phyloP scores from a whole-genome alignment of 495 filamentous ascomycete species.

The Podospora anserina region DNA sequence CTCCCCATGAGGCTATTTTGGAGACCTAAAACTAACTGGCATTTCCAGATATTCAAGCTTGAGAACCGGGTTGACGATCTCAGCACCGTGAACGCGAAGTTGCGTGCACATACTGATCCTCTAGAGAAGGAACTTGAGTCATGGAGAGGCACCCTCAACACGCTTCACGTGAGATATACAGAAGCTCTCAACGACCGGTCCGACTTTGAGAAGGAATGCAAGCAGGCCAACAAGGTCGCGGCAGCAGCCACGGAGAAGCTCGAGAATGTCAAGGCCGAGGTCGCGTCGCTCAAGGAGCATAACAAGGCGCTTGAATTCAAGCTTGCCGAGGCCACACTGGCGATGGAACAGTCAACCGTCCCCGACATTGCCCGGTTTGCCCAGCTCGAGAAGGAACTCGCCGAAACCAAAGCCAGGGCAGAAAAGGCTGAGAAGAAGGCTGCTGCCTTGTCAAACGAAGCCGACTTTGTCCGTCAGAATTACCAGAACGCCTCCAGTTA shows the following conservation, averaged over 20 bases:
- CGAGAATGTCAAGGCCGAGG: slow-evolving; percentile 44
- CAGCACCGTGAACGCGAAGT: slow-evolving; percentile 21
- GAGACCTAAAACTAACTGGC: not conserved
- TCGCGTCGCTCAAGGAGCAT: slow-evolving; percentile 48
- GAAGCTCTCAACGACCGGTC: slow-evolving; percentile 40
- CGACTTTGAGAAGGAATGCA: slow-evolving; percentile 34
- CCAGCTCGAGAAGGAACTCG: slow-evolving; percentile 38
- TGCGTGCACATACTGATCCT: slow-evolving; percentile 30
- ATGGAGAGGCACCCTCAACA: slow-evolving; percentile 26
- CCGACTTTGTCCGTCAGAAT: slow-evolving; percentile 58
- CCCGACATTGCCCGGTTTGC: slow-evolving; percentile 51
- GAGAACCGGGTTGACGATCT: slow-evolving; percentile 29
- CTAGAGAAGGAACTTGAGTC: slow-evolving; percentile 33
- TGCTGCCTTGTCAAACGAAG: slow-evolving; percentile 37
- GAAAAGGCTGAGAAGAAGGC: slow-evolving; percentile 47
- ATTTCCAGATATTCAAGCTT: slow-evolving; percentile 31
- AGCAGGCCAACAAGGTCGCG: slow-evolving; percentile 28
- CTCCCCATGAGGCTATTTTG: not conserved
- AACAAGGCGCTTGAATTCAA: slow-evolving; percentile 47
- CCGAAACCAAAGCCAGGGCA: slow-evolving; percentile 28
- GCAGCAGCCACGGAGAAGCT: slow-evolving; percentile 20
- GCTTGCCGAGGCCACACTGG: slow-evolving; percentile 46
- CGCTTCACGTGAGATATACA: slow-evolving; percentile 33
- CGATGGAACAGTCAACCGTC: slow-evolving; percentile 46
- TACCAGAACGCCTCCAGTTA: slow-evolving; percentile 63